phyloP scores from a whole-genome alignment of 352 stramenopile species.

The Phytophthora pistaciae region DNA sequence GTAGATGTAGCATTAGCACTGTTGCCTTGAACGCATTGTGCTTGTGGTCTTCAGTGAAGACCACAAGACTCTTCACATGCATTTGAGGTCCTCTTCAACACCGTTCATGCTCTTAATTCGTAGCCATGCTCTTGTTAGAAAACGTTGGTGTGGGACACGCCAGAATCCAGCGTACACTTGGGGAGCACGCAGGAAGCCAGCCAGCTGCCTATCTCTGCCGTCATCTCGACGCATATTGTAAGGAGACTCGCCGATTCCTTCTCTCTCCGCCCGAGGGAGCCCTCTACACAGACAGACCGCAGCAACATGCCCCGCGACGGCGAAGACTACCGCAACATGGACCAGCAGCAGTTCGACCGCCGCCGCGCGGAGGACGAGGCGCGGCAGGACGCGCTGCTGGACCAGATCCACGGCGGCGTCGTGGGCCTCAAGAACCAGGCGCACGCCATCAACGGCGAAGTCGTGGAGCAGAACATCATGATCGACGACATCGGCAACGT shows the following conservation, averaged over 20 bases:
- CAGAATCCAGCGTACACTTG: constrained; percentile 17
- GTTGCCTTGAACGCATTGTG: too few species aligned
- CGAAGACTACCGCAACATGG: constrained; percentile 75
- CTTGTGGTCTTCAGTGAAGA: too few species aligned
- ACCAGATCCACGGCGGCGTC: constrained; percentile 83
- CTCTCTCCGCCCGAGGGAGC: constrained; percentile 13
- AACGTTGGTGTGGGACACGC: constrained; percentile 17
- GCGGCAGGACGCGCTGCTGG: constrained; percentile 76
- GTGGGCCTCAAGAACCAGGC: constrained; percentile 86
- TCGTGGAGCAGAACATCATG: constrained; percentile 85
- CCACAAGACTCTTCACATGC: not conserved
- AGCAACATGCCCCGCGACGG: constrained; percentile 36
- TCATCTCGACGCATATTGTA: constrained; percentile 27
- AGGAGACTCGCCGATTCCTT: constrained; percentile 16
- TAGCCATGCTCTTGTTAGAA: not conserved
- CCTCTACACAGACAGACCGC: not conserved
- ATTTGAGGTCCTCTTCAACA: not conserved
- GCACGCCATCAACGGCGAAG: constrained; percentile 86
- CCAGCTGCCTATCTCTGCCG: constrained; percentile 39
- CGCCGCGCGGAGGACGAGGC: constrained; percentile 63
- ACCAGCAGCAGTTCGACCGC: constrained; percentile 74
- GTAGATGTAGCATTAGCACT: too few species aligned
- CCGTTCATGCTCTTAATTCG: constrained; percentile 7
- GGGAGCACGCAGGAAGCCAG: constrained; percentile 34
- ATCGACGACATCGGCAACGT: constrained; percentile 84